Evolutionary conservation across 2,329 filamentous ascomycete genomes (phyloP).

Genomic region (Botryotinia narcissicola): DNA sequence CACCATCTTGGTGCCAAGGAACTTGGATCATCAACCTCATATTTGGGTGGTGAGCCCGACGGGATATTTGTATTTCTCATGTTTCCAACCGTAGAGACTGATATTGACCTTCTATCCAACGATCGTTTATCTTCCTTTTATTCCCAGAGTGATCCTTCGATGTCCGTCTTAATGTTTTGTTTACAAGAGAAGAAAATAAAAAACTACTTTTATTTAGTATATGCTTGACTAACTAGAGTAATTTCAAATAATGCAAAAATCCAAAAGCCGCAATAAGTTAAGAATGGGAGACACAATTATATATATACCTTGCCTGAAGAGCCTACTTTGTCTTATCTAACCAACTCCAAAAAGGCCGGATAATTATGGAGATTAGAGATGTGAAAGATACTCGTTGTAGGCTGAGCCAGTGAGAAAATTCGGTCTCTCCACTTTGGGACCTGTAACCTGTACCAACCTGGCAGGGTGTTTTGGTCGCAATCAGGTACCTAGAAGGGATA

Average conservation of each 20-base stretch:
- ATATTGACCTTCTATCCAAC: background rate
- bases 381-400: background rate
- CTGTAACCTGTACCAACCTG: background rate
- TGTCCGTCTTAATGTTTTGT: background rate
- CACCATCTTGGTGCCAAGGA: conserved; percentile 40
- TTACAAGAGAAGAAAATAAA: background rate
- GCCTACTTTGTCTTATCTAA: background rate
- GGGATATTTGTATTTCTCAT: conserved; percentile 22
- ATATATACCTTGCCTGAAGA: background rate
- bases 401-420: background rate
- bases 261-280: background rate
- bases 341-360: background rate
- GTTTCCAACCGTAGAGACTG: conserved; percentile 23
- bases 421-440: background rate
- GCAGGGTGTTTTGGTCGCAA: background rate
- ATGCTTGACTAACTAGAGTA: background rate
- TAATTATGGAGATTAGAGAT: conserved; percentile 7
- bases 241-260: background rate
- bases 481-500: background rate
- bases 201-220: conserved; percentile 20
- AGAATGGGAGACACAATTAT: background rate
- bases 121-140: conserved; percentile 1
- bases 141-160: background rate
- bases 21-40: conserved; percentile 28
- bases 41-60: conserved; percentile 24